These are phyloP conservation scores for Favolaschia claudopus DNA, from an alignment of 768 basidiomycete species.

Conservation along the genomic window DNA sequence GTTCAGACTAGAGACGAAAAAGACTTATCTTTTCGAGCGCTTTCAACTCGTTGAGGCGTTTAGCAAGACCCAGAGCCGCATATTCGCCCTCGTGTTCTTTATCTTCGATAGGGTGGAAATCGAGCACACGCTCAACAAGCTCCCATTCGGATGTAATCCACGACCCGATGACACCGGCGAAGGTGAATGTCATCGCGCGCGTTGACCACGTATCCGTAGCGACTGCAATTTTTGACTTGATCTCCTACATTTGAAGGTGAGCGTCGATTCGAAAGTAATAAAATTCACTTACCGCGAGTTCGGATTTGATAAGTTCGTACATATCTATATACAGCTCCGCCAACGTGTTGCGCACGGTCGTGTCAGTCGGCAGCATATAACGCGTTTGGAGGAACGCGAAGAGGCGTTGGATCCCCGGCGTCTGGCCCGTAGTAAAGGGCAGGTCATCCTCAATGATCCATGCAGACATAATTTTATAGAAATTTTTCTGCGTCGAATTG, in stretches of 20 bases:
- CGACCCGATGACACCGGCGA: conserved; percentile 37
- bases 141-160: conserved; percentile 40
- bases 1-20: conserved; percentile 6
- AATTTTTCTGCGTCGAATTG: conserved; percentile 34
- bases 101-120: conserved; percentile 39
- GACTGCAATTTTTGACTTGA: conserved; percentile 34
- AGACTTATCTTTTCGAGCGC: conserved; percentile 44
- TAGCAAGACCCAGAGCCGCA: conserved; percentile 38
- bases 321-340: conserved; percentile 25
- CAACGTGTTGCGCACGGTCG: conserved; percentile 34
- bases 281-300: conserved; percentile 22
- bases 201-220: conserved; percentile 42
- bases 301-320: conserved; percentile 24
- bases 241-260: conserved; percentile 13
- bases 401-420: neutral
- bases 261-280: neutral
- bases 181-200: conserved; percentile 40
- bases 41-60: conserved; percentile 33
- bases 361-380: conserved; percentile 29
- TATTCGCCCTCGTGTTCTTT: conserved; percentile 43
- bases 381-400: neutral
- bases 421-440: conserved; percentile 39
- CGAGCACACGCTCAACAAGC: conserved; percentile 41
- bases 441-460: conserved; percentile 42
- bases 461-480: conserved; percentile 37